These are phyloP conservation scores for Arabidopsis hybrid DNA, from an alignment of 441 rosid species.

Conservation along the genomic window DNA sequence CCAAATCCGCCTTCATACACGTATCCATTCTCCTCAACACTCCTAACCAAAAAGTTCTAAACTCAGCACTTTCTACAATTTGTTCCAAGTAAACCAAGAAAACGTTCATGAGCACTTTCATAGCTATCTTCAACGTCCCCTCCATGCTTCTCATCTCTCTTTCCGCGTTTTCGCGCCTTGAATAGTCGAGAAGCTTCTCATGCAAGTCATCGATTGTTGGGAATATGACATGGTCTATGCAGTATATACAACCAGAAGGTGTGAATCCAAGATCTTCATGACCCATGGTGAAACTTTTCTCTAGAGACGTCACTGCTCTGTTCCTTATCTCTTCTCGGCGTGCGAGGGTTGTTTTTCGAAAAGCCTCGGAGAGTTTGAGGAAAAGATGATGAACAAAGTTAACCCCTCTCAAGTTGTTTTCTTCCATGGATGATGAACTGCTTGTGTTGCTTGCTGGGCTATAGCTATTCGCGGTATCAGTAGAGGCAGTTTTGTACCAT, in stretches of 20 bases:
- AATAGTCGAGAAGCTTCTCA: constrained; percentile 82
- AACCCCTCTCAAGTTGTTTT: constrained; percentile 42
- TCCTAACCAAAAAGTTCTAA: constrained; percentile 87
- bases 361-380: constrained; percentile 82
- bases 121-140: constrained; percentile 67
- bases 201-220: constrained; percentile 86
- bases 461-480: constrained; percentile 53
- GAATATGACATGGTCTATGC: constrained; percentile 75
- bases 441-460: constrained; percentile 62
- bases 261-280: constrained; percentile 70
- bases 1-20: constrained; percentile 87
- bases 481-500: constrained; percentile 57
- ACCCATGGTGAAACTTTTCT: constrained; percentile 57
- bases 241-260: constrained; percentile 62
- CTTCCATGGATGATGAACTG: constrained; percentile 65
- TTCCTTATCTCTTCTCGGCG: constrained; percentile 86
- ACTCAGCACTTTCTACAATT: constrained; percentile 60
- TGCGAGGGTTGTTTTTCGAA: constrained; percentile 77
- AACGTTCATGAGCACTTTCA: constrained; percentile 69
- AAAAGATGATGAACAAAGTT: constrained; percentile 58
- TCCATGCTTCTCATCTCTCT: constrained; percentile 90
- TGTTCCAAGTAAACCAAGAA: constrained; percentile 52
- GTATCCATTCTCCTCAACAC: constrained; percentile 92
- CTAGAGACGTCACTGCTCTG: constrained; percentile 62
- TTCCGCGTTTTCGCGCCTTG: constrained; percentile 76